Percentiles rank a stretch among this genome's conserved stretches.
Evolutionary conservation across 129 eudicot genomes (phyloP).

Genomic region (Dittrichia graveolens): DNA sequence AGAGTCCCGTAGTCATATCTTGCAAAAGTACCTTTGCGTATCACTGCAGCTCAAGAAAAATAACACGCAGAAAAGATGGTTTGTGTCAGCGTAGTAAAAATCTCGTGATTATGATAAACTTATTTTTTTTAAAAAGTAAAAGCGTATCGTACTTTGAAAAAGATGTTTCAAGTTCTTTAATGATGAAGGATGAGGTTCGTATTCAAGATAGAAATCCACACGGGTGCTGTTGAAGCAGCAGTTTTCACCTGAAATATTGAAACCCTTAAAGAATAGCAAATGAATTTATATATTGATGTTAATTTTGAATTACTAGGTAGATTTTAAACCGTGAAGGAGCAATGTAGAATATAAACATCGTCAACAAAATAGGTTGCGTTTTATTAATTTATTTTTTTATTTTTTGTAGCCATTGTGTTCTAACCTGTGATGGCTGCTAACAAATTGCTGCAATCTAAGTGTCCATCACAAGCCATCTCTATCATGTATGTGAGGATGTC

Average conservation of each 20-base stretch:
- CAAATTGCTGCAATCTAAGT: slow-evolving; percentile 65
- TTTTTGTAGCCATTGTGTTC: no score
- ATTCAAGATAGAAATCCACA: slow-evolving; percentile 73
- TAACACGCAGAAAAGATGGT: not conserved
- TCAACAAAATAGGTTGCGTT: no score
- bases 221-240: slow-evolving; percentile 90
- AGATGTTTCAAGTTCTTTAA: slow-evolving; percentile 85
- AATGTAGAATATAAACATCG: no score
- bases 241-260: slow-evolving; percentile 63
- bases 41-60: slow-evolving; percentile 61
- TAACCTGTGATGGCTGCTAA: slow-evolving; percentile 80
- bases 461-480: slow-evolving; percentile 73
- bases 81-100: not conserved
- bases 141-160: slow-evolving; percentile 70
- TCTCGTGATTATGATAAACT: not conserved
- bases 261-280: no score
- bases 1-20: slow-evolving; percentile 81
- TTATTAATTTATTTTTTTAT: no score
- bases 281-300: no score
- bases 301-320: no score
- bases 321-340: no score
- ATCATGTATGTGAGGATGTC: slow-evolving; percentile 56
- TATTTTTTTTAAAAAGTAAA: not conserved
- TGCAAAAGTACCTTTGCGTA: slow-evolving; percentile 84
- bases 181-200: slow-evolving; percentile 93